phyloP scores from a whole-genome alignment of 306 rosid species.

The Dicorynia guianensis region DNA sequence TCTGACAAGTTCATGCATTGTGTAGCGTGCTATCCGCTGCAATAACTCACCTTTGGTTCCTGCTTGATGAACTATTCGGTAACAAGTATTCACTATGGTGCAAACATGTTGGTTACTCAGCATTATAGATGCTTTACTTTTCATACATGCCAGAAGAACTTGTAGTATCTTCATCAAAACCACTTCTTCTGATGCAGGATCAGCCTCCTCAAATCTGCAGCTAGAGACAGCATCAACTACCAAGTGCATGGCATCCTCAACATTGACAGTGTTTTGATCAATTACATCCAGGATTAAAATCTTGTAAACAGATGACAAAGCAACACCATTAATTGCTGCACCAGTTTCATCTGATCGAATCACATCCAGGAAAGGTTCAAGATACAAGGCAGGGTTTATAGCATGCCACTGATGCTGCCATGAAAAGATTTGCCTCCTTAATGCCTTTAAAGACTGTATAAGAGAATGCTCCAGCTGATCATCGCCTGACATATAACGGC shows the following conservation, averaged over 20 bases:
- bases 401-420: slow-evolving; percentile 96
- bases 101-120: slow-evolving; percentile 98
- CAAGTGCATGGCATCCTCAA: slow-evolving; percentile 92
- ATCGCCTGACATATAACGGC: slow-evolving; percentile 87
- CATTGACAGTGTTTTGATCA: slow-evolving; percentile 83
- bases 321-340: slow-evolving; percentile 90
- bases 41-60: slow-evolving; percentile 88
- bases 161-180: slow-evolving; percentile 94
- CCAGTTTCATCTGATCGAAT: slow-evolving; percentile 95
- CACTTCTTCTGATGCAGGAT: slow-evolving; percentile 94
- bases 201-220: slow-evolving; percentile 94
- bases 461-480: slow-evolving; percentile 95
- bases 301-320: slow-evolving; percentile 94
- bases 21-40: slow-evolving; percentile 93
- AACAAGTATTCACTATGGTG: slow-evolving; percentile 94
- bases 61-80: slow-evolving; percentile 97
- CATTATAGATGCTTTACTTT: slow-evolving; percentile 90
- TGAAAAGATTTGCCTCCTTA: slow-evolving; percentile 80
- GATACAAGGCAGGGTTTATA: slow-evolving; percentile 80
- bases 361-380: slow-evolving; percentile 97
- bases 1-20: slow-evolving; percentile 91
- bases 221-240: slow-evolving; percentile 97
- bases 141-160: slow-evolving; percentile 96
- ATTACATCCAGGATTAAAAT: slow-evolving; percentile 88
- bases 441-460: slow-evolving; percentile 86